Conservation (phyloP, 1,284 basidiomycete species). For the Mycena citricolor region DNA sequence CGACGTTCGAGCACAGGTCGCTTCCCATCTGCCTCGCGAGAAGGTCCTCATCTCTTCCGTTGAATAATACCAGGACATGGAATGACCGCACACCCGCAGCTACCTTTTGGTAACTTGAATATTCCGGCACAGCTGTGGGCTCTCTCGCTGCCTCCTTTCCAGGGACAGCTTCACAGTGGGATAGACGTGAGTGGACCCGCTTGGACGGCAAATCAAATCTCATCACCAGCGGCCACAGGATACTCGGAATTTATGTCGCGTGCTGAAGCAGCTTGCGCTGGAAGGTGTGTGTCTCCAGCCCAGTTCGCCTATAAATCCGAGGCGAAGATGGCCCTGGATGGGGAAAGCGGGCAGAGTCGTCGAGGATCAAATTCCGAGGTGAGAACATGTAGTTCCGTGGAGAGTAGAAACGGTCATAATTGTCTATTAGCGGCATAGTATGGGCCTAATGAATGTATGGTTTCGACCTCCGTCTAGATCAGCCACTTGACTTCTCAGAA, state of each 20-base stretch:
- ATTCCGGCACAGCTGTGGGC: slow-evolving; percentile 61
- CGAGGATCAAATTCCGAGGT: slow-evolving; percentile 46
- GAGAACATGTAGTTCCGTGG: slow-evolving; percentile 26
- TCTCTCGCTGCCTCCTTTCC: slow-evolving; percentile 63
- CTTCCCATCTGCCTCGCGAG: slow-evolving; percentile 36
- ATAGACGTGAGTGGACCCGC: slow-evolving; percentile 69
- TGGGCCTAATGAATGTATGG: slow-evolving; percentile 2
- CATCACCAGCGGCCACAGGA: slow-evolving; percentile 52
- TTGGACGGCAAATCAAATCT: slow-evolving; percentile 1
- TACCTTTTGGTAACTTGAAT: slow-evolving; percentile 44
- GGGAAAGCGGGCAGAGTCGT: slow-evolving; percentile 66
- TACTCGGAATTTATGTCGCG: slow-evolving; percentile 79
- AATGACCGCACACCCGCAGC: neutral
- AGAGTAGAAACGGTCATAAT: neutral
- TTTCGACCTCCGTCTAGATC: slow-evolving; percentile 16
- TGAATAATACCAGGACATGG: neutral
- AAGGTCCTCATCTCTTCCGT: slow-evolving; percentile 22
- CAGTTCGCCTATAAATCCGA: slow-evolving; percentile 70
- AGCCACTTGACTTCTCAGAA: slow-evolving; percentile 16
- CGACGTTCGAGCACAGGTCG: slow-evolving; percentile 65
- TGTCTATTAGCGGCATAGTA: slow-evolving; percentile 12
- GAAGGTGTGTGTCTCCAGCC: slow-evolving; percentile 66
- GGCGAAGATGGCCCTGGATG: slow-evolving; percentile 82
- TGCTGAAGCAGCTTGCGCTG: slow-evolving; percentile 72
- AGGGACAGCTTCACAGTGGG: slow-evolving; percentile 83